Evolutionary conservation across 768 basidiomycete species (phyloP), one percentile per base, ranked within the genome.

Genomic region (Obba rivulosa): DNA sequence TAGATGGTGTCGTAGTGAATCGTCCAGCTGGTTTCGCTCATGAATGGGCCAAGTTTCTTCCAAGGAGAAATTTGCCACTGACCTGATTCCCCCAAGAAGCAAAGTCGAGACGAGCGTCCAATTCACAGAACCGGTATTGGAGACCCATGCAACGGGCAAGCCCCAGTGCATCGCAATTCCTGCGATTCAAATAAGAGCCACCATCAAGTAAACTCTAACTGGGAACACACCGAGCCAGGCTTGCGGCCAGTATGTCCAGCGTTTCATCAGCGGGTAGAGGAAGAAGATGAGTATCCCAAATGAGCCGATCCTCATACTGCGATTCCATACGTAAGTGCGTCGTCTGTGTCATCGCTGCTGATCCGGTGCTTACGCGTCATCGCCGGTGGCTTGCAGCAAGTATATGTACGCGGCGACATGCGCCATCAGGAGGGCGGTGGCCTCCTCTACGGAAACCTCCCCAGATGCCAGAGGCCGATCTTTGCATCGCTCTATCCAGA

Each of bases 1-100:
- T 91, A 91, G 47, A 85, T 81, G 3, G 83, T 83, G 61, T 87
- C 77, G 57, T 74, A 76, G 41, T 71, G 65, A 49, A 78, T 69
- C 22, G 71, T 69, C 71, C 73, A 77, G 17, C 69, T 66, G 37
- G 9, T 38, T 21, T 45, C n/a, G 34, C n/a, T 28, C 10, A 13
- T 5, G 28, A 36, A 14, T 3, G 17, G 11, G 24, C 14, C 24
- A 45, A n/a, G 68, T 25, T 16, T 28, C n/a, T 14, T 46, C n/a
- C 18, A 17, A 18, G 13, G 11, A 46, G 20, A n/a, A 22, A 23
- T 14, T 18, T 21, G 16, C 3, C 5, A 24, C 58, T 8, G 62
- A 68, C 49, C 56, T 51, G 45, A 52, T 53, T 14, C 48, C 45
- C 24, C 56, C 61, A 17, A 53, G 44, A 44, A 57, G 41, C 22